Evolutionary conservation across 2,329 filamentous ascomycete genomes (phyloP), one percentile per base, ranked within the genome.

Genomic region (Ustulina deusta): DNA sequence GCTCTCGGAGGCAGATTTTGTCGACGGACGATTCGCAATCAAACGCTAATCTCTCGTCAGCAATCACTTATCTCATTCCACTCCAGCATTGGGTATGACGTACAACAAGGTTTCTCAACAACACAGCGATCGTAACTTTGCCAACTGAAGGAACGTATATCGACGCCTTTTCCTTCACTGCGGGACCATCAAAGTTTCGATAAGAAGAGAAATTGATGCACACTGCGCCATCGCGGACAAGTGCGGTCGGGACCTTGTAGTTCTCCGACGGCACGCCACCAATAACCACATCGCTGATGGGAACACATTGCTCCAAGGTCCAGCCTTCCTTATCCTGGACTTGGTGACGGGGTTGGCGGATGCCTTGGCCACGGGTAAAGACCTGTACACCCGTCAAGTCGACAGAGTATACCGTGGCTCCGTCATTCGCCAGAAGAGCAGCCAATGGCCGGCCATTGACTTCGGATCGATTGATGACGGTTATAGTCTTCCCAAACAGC

Each of bases 191-290:
- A 81, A 98, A 98, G 82, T 99, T 98, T 84, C 94, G 93, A 81
- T 92, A 93, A 59, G 93, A 97, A 7, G 94, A 97, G 80, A 99
- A 98, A 82, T 99, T 99, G 83, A 99, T 94, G 85, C 96, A 99
- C n/a, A 97, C 93, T 34, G 93, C 94, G 55, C 96, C 96, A 64
- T 97, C 93, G 54, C 93, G 89, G 75, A 99, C 85, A 69, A 96
- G 83, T 59, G 93, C 88, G 3, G 91, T 91, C 6, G 94, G 93
- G 29, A 99, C 92, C 84, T 98, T 97, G 87, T 91, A 99, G 68
- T 86, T 88, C 71, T 97, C 92, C 27, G 90, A 89, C 0, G 96
- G 96, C 1, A 99, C 96, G 72, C 96, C 96, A 61, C 92, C 92
- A 75, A 99, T 97, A 69, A 99, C 91, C 20, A 98, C 95, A 79